These are phyloP conservation scores for Penicillium sp. DNA, from an alignment of 2,329 filamentous ascomycete genomes.

Conservation along the genomic window DNA sequence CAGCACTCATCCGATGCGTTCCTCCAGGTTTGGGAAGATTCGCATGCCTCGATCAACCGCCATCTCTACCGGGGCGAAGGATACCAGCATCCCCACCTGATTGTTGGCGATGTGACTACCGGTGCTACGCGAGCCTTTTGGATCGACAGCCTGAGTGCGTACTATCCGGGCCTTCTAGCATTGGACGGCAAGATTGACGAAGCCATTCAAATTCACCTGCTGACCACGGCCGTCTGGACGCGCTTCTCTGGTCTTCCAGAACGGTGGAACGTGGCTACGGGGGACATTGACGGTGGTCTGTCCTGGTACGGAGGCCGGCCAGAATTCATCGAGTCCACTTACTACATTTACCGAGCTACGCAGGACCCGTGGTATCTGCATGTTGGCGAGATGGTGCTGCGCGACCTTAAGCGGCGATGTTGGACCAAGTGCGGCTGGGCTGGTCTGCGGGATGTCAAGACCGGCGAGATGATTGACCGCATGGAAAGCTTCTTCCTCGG, in stretches of 20 bases:
- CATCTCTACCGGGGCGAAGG: slow-evolving; percentile 79
- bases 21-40: slow-evolving; percentile 77
- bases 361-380: slow-evolving; percentile 95
- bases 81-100: slow-evolving; percentile 86
- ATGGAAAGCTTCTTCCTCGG: slow-evolving; percentile 99
- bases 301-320: slow-evolving; percentile 95
- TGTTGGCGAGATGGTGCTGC: slow-evolving; percentile 91
- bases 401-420: slow-evolving; percentile 84
- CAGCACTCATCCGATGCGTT: slow-evolving; percentile 77
- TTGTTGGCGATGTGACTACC: slow-evolving; percentile 84
- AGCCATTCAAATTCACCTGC: slow-evolving; percentile 82
- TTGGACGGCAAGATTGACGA: slow-evolving; percentile 88
- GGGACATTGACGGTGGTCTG: slow-evolving; percentile 80
- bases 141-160: slow-evolving; percentile 95
- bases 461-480: slow-evolving; percentile 83
- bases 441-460: slow-evolving; percentile 78
- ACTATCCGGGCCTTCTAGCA: slow-evolving; percentile 85
- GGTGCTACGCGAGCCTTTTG: slow-evolving; percentile 87
- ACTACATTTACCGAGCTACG: slow-evolving; percentile 92
- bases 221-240: slow-evolving; percentile 93
- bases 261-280: slow-evolving; percentile 84
- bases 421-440: slow-evolving; percentile 93
- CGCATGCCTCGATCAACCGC: slow-evolving; percentile 82
- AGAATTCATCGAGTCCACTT: slow-evolving; percentile 96
- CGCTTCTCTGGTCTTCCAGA: slow-evolving; percentile 93